Base-by-base conservation (phyloP, 163 green algal genomes). In the Trebouxiophyceae sp. region DNA sequence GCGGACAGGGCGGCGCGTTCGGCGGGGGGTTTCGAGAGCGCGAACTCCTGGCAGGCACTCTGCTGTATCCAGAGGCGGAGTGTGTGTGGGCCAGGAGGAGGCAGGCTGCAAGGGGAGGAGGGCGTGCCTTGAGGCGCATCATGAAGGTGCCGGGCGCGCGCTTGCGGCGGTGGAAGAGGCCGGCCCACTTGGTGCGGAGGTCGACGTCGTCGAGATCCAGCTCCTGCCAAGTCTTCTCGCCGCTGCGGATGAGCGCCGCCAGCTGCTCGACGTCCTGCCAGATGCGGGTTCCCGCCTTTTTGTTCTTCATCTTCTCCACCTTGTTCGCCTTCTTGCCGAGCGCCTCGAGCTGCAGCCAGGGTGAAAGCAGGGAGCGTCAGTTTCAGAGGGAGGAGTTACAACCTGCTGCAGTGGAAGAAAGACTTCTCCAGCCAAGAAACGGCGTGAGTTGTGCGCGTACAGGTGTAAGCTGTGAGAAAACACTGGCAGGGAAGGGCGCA, bases 91-190 rank as follows among this genome's bases (percentile, higher is more conserved):
- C 12, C 12, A 16, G 39, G 39, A 16, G 39, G 39, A 16, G 39
- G 39, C 12, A 16, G 39, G 39, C 12, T 8, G 39, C 12, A 16
- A 16, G 39, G 39, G 39, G 39, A 16, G 39, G 39, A 16, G 39
- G 39, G 39, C 12, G 39, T 61, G 91, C 84, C 79, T 93, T 93
- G 45, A 97, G 78, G 26, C 93, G 86, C 89, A 97, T 97, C 92
- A 98, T 98, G 81, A 97, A 98, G 46, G 83, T 87, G 28, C 87
- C 86, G 8, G 91, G 89, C 1, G 90, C 87, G 50, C 81, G 80
- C 81, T 99, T 99, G 54, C 82, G 76, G 47, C 93, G 79, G 77
- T 99, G 93, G 83, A 99, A 98, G 4, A 99, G 77, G 5, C 93
- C 93, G 1, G 88, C 77, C 91, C 93, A 98, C 83, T 99, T 99